These are phyloP conservation scores for Closterium sp. DNA, from an alignment of 139 green algal species.

Conservation along the genomic window DNA sequence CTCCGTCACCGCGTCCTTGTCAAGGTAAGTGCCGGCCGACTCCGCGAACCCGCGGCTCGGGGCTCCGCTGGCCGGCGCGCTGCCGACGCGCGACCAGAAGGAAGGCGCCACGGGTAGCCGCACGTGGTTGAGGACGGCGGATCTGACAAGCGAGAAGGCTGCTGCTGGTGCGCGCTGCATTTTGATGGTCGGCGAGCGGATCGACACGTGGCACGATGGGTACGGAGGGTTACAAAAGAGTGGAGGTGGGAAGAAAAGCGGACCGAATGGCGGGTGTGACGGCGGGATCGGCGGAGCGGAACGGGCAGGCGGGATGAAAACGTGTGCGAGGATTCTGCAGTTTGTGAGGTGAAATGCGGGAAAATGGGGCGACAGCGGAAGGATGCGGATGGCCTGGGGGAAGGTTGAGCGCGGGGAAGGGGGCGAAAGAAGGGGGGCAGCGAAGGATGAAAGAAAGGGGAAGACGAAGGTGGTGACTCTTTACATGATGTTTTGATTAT, in stretches of 20 bases:
- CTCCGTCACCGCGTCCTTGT: slow-evolving; percentile 89
- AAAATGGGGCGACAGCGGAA: not conserved
- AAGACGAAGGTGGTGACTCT: no score
- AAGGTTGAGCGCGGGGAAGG: not conserved
- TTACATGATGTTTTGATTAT: no score
- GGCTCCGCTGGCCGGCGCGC: not conserved
- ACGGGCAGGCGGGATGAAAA: not conserved
- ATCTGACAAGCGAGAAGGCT: not conserved
- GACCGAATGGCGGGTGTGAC: not conserved
- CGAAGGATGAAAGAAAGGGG: not conserved
- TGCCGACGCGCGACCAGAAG: not conserved
- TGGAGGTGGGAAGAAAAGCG: not conserved
- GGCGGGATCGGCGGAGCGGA: not conserved
- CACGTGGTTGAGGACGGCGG: slow-evolving; percentile 10
- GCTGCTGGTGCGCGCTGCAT: not conserved
- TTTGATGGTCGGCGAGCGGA: not conserved
- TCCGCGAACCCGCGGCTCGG: slow-evolving; percentile 15
- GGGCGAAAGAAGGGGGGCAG: no score
- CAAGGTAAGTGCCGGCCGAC: slow-evolving; percentile 72
- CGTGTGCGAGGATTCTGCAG: not conserved
- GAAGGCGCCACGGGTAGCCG: not conserved
- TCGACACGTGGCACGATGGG: not conserved
- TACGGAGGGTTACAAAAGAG: not conserved
- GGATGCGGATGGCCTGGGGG: no score
- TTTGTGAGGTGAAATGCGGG: not conserved